Base-by-base conservation (phyloP, 768 basidiomycete genomes). In the Tremella yokohamensis region DNA sequence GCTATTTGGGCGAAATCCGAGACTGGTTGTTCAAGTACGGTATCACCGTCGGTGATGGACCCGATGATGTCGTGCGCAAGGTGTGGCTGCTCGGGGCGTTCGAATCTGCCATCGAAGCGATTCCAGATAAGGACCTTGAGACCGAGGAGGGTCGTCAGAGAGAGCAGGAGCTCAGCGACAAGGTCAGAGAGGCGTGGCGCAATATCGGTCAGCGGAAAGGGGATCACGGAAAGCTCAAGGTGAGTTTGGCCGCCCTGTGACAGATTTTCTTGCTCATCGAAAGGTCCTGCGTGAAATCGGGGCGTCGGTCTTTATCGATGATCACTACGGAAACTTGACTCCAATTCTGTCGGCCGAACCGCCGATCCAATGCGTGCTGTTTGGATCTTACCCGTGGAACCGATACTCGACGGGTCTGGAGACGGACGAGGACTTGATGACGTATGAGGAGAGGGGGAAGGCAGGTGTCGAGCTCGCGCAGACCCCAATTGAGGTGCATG, bases 251-350 rank as follows among this genome's bases (percentile, higher is more conserved):
- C 39, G 18, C 39, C 39, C 18, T 40, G 11, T 13, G 6, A 34
- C 38, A 49, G 12, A 40, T 20, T 29, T 25, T 34, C 18, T 12
- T 19, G 6, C 13, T n/a, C 12, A 40, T 44, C 52, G 16, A 60
- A 40, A 74, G 70, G 63, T 74, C 9, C 49, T 72, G 9, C 69
- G 62, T 8, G 51, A 55, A 7, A 72, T 75, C 62, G 63, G 64
- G 19, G 70, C 73, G 8, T 52, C 59, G 8, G 58, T 75, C 3
- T 66, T 69, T 54, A 71, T 75, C 47, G 69, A 69, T 51, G 69
- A 74, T 39, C 61, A 70, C 44, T 58, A 68, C 22, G 65, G 64
- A 40, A 66, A 72, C 47, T 58, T 74, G 19, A 57, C 64, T 19
- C 62, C 69, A 6, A 63, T 66, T 37, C n/a, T 63, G 40, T 9